Percentiles rank a stretch among this genome's conserved stretches.
Evolutionary conservation across 1,284 basidiomycete genomes (phyloP).

Genomic region (Anthracocystis panici-leucophaei): DNA sequence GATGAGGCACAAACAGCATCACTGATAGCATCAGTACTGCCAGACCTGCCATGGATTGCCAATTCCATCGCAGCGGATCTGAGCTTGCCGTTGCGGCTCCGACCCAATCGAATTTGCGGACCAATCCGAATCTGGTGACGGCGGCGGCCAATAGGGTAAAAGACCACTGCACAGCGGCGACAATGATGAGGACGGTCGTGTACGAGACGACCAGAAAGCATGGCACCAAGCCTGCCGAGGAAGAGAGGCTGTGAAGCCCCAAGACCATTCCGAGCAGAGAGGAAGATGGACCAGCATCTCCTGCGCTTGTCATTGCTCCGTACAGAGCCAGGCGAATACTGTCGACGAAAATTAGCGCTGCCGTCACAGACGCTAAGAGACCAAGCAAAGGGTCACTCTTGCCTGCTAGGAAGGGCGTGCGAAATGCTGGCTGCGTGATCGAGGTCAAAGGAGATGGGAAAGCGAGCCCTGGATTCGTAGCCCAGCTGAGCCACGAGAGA

Average conservation of each 20-base stretch:
- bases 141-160: conserved; percentile 30
- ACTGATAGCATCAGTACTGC: conserved; percentile 77
- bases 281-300: conserved; percentile 25
- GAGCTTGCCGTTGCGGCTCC: conserved; percentile 22
- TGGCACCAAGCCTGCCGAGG: conserved; percentile 26
- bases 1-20: conserved; percentile 84
- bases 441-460: conserved; percentile 32
- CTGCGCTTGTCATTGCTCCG: conserved; percentile 7
- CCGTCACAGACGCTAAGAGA: conserved; percentile 19
- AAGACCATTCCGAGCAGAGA: conserved; percentile 45
- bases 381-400: conserved; percentile 26
- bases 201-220: conserved; percentile 39
- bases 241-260: conserved; percentile 25
- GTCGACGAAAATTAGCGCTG: conserved; percentile 19
- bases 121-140: conserved; percentile 12
- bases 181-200: conserved; percentile 29
- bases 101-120: conserved; percentile 23
- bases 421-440: conserved; percentile 30
- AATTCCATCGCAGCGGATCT: conserved; percentile 34
- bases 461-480: conserved; percentile 8
- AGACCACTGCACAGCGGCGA: conserved; percentile 21
- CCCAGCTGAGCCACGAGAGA: conserved; percentile 38
- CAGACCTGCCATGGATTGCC: conserved; percentile 74
- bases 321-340: conserved; percentile 26
- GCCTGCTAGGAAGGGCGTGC: conserved; percentile 16